Evolutionary conservation across 495 filamentous ascomycete species (phyloP), one percentile per base, ranked within the genome.

Genomic region (Pseudoneurospora amorphoporcata): DNA sequence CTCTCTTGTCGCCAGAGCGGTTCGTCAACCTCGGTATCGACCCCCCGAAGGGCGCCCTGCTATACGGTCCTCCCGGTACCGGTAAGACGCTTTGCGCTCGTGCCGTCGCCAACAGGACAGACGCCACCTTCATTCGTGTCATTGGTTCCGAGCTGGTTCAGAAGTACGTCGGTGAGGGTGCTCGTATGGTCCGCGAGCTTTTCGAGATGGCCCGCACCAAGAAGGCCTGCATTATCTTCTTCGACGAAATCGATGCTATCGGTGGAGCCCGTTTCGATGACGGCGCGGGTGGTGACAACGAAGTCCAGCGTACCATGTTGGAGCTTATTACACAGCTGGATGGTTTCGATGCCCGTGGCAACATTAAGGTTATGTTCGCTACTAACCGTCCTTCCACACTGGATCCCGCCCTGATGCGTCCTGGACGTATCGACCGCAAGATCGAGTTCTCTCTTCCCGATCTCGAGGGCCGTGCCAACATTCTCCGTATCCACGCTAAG

Each of bases 321-420:
- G 95, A 99, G 79, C 87, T 99, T 74, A 99, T 99, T 80, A 99
- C 95, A 4, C 95, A 99, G 79, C 87, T 99, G 72, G 95, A 99
- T 81, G 95, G 95, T 71, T 99, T 99, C 85, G 96, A 99, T 81
- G 90, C 94, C 53, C 88, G 95, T 78, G 95, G 95, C 79, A 99
- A 99, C 83, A 99, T 99, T 86, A 99, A 99, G 83, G 95, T 99
- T 84, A 99, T 99, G 95, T 99, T 99, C 79, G 95, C 95, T 73
- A 99, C 95, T 77, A 99, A 99, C 86, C 87, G 95, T 73, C 95
- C 95, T 1, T 97, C 94, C 8, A 99, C 95, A 16, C 86, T 99
- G 61, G 95, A 99, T 78, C 95, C 95, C 17, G 95, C 95, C 12
- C 87, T 99, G 73, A 97, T 99, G 93, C 88, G 95, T 81, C 95